Conservation (phyloP, 257 asterid genomes). For the Gentiana macrophylla region DNA sequence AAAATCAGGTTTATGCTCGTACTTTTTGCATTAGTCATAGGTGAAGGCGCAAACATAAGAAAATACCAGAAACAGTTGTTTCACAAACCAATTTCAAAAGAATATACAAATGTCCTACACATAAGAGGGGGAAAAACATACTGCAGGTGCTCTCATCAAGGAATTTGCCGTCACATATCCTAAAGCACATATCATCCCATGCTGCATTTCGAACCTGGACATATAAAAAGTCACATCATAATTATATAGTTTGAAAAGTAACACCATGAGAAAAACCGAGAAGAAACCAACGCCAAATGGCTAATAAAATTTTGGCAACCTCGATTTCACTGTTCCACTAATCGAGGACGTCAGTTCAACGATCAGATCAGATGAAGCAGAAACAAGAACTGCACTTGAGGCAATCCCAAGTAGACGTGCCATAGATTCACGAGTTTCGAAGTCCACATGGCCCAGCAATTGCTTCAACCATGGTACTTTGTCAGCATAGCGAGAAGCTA, state of each 20-base stretch:
- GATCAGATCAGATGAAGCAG: conserved; percentile 56
- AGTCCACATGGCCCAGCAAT: conserved; percentile 67
- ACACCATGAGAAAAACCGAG: not conserved
- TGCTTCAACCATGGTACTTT: conserved; percentile 75
- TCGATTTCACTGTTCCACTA: conserved; percentile 51
- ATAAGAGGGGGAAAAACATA: conserved; percentile 33
- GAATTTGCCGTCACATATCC: conserved; percentile 90
- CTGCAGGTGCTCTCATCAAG: conserved; percentile 53
- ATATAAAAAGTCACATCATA: conserved; percentile 14
- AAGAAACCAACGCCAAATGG: not conserved
- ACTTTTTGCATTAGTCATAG: no score
- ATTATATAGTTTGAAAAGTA: conserved; percentile 2
- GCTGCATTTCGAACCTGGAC: conserved; percentile 76
- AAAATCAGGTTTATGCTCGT: no score
- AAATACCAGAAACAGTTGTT: not conserved
- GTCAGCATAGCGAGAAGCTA: conserved; percentile 64
- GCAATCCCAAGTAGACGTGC: conserved; percentile 93
- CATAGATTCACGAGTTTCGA: conserved; percentile 82
- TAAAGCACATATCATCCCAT: conserved; percentile 68
- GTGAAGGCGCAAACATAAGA: not conserved
- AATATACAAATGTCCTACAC: not conserved
- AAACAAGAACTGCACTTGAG: conserved; percentile 53
- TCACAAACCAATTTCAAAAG: not conserved
- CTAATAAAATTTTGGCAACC: conserved; percentile 33
- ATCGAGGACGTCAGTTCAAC: conserved; percentile 51